Evolutionary conservation across 1,139 yeast species (phyloP).

Genomic region (Geotrichum carabidarum): DNA sequence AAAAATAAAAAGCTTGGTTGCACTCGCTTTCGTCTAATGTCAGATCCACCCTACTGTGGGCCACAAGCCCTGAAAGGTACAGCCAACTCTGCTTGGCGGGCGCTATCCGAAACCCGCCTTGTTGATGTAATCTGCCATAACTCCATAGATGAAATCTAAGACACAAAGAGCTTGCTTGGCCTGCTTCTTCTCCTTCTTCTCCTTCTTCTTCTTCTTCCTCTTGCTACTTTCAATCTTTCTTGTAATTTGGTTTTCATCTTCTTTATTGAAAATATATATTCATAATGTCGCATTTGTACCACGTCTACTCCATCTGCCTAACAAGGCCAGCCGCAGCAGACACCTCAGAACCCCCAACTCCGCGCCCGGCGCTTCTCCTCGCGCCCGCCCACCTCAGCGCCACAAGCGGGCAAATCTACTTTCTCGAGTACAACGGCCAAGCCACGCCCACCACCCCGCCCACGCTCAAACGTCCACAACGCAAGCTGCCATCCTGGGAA

Average conservation of each 20-base stretch:
- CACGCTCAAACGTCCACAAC: neutral
- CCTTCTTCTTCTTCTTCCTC: neutral
- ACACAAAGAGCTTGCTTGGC: neutral
- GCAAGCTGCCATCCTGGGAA: conserved; percentile 8
- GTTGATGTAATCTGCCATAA: too few relatives aligned
- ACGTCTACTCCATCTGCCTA: conserved; percentile 1
- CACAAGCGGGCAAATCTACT: neutral
- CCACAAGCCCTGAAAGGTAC: too few relatives aligned
- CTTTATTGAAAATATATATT: neutral
- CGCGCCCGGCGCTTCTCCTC: neutral
- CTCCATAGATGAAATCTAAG: too few relatives aligned
- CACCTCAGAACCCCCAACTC: neutral
- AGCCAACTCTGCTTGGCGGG: too few relatives aligned
- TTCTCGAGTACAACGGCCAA: conserved; percentile 1
- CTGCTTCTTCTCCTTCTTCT: neutral
- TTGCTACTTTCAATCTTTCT: neutral
- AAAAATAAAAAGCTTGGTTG: too few relatives aligned
- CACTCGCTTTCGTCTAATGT: too few relatives aligned
- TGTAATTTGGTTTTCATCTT: neutral
- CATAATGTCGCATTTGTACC: conserved; percentile 1
- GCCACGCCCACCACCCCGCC: neutral
- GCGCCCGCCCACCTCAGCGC: neutral
- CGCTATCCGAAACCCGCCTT: too few relatives aligned
- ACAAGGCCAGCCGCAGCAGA: neutral
- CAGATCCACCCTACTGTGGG: too few relatives aligned